These are phyloP conservation scores for Zopfia rhizophila DNA, from an alignment of 2,329 filamentous ascomycete genomes.

Conservation along the genomic window DNA sequence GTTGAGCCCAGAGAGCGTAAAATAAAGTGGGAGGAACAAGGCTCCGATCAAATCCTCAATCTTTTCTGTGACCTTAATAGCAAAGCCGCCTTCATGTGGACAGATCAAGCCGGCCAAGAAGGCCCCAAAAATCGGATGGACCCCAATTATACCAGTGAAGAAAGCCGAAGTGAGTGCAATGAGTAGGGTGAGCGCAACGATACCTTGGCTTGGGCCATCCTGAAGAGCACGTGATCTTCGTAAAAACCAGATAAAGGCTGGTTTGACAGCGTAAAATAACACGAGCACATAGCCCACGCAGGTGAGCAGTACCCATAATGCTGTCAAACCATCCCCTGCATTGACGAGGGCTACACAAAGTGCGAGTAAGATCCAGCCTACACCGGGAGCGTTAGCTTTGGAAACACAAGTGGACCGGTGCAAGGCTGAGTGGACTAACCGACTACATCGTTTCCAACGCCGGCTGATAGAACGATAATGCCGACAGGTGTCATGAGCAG, in stretches of 20 bases:
- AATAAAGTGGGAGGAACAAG: conserved; percentile 89
- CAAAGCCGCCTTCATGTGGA: conserved; percentile 88
- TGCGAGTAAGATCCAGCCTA: conserved; percentile 86
- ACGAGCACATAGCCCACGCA: conserved; percentile 80
- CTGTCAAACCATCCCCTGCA: conserved; percentile 81
- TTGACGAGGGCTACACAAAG: conserved; percentile 95
- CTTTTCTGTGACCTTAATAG: conserved; percentile 91
- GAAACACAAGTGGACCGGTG: background rate
- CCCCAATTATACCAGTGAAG: conserved; percentile 89
- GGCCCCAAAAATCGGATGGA: conserved; percentile 93
- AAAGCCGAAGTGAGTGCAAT: conserved; percentile 82
- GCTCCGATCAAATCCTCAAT: conserved; percentile 89
- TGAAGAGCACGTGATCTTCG: conserved; percentile 79
- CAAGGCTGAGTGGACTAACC: conserved; percentile 49
- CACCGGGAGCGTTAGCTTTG: conserved; percentile 16
- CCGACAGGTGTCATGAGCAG: conserved; percentile 84
- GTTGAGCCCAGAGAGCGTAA: conserved; percentile 88
- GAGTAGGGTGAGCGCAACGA: conserved; percentile 84
- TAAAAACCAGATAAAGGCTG: conserved; percentile 78
- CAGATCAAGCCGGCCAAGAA: conserved; percentile 91
- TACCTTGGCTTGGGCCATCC: conserved; percentile 86
- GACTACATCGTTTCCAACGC: conserved; percentile 90
- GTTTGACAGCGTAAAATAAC: conserved; percentile 76
- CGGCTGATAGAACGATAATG: conserved; percentile 87
- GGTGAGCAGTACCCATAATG: conserved; percentile 84